Evolutionary conservation across 148 eudicot genomes (phyloP), one percentile per base, ranked within the genome.

Genomic region (Mesembryanthemum crystallinum): DNA sequence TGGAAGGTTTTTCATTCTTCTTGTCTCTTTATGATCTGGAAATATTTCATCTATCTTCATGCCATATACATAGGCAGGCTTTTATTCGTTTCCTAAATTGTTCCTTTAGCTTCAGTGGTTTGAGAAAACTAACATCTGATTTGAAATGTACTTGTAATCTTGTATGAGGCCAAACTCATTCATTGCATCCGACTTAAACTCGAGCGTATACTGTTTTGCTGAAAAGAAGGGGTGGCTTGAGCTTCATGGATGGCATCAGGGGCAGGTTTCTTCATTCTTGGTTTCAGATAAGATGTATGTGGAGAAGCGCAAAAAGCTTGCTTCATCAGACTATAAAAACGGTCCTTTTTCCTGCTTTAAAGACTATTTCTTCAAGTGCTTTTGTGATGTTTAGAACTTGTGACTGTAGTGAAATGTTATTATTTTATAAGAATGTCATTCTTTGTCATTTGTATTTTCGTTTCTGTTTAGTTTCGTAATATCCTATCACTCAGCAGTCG

Each of bases 41-140:
- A n/a, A n/a, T n/a, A n/a, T n/a, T n/a, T n/a, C n/a, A n/a, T n/a
- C n/a, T n/a, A n/a, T n/a, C n/a, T n/a, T n/a, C n/a, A n/a, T n/a
- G n/a, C n/a, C n/a, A n/a, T n/a, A n/a, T n/a, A n/a, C n/a, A n/a
- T n/a, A n/a, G n/a, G n/a, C n/a, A n/a, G n/a, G n/a, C n/a, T n/a
- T n/a, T n/a, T 78, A 88, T 89, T 76, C 86, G 92, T 76, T 88
- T 92, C 82, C 74, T 95, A 37, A 86, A 88, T 86, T 89, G 92
- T 75, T 84, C 87, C 42, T 77, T 88, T 67, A 71, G 82, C 77
- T 80, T 94, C 87, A 75, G 85, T 39, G 61, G 64, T 77, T 68
- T 72, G 65, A 77, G 78, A 77, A n/a, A 76, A 64, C 55, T 64
- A 78, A 27, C 73, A 52, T 33, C 51, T 24, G 81, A 71, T 74